phyloP scores from a whole-genome alignment of 371 early-diverging fungal species.

The Mucor velutinosus region DNA sequence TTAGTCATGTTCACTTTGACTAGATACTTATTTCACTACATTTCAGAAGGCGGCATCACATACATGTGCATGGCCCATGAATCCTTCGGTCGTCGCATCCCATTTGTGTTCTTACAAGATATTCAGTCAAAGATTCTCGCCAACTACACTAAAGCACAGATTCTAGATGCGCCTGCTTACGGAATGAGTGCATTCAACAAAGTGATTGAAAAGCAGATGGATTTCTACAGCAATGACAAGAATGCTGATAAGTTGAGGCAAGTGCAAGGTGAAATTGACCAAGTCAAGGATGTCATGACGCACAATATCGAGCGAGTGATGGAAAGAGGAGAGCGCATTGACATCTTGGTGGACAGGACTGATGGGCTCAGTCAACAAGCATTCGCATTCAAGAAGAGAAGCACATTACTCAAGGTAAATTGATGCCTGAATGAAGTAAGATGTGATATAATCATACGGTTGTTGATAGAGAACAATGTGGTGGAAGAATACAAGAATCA shows the following conservation, averaged over 20 bases:
- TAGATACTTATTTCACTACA: slow-evolving; percentile 90
- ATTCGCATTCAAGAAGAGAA: slow-evolving; percentile 88
- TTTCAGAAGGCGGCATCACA: slow-evolving; percentile 77
- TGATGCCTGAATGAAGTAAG: background rate
- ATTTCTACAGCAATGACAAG: slow-evolving; percentile 76
- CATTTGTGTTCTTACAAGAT: slow-evolving; percentile 90
- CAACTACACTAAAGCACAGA: slow-evolving; percentile 61
- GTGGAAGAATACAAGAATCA: slow-evolving; percentile 91
- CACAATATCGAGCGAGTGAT: slow-evolving; percentile 85
- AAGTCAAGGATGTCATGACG: slow-evolving; percentile 93
- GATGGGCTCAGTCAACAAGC: slow-evolving; percentile 85
- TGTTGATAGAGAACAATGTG: slow-evolving; percentile 74
- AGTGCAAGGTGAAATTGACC: slow-evolving; percentile 88
- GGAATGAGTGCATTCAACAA: slow-evolving; percentile 84
- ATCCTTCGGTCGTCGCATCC: slow-evolving; percentile 84
- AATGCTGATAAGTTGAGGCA: slow-evolving; percentile 77
- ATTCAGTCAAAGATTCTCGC: slow-evolving; percentile 66
- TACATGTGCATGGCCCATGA: slow-evolving; percentile 94
- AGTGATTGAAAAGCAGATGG: slow-evolving; percentile 79
- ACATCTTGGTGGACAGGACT: slow-evolving; percentile 88
- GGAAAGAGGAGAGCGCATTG: slow-evolving; percentile 91
- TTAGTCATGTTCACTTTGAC: background rate
- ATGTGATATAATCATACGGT: background rate
- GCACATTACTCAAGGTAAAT: slow-evolving; percentile 77
- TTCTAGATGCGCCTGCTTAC: slow-evolving; percentile 66